A percentile compares a stretch with the other conserved stretches of the same genome.
phyloP scores from a whole-genome alignment of 805 yeast genomes.

The Candida maris region DNA sequence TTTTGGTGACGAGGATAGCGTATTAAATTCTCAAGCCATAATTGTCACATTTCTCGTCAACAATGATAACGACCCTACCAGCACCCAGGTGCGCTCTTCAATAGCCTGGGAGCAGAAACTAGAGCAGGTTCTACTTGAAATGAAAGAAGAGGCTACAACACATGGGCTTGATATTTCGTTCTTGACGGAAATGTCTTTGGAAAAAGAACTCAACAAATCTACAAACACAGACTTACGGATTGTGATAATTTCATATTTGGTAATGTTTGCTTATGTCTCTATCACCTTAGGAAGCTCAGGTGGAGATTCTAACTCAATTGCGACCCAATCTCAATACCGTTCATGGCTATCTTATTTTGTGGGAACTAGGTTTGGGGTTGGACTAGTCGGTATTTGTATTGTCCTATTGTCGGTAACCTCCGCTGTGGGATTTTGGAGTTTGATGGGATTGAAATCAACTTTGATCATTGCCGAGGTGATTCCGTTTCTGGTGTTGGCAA shows the following conservation, averaged over 20 bases:
- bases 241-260: constrained; percentile 68
- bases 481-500: constrained; percentile 87
- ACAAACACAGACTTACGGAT: constrained; percentile 75
- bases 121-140: constrained; percentile 47
- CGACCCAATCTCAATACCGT: constrained; percentile 6
- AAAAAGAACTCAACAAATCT: constrained; percentile 77
- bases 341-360: constrained; percentile 26
- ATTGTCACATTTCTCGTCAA: constrained; percentile 70
- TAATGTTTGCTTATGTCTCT: constrained; percentile 88
- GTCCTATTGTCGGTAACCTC: constrained; percentile 78
- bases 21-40: constrained; percentile 64
- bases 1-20: constrained; percentile 35
- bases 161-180: constrained; percentile 64
- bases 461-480: constrained; percentile 94
- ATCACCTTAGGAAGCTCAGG: constrained; percentile 61
- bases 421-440: constrained; percentile 77
- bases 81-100: constrained; percentile 38
- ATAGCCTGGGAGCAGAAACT: constrained; percentile 70
- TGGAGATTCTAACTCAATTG: constrained; percentile 5
- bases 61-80: constrained; percentile 44
- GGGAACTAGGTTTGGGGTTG: constrained; percentile 67
- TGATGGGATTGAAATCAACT: constrained; percentile 79
- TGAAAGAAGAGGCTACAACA: constrained; percentile 44
- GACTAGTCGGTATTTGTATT: constrained; percentile 77
- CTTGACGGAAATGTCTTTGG: constrained; percentile 79